Evolutionary conservation across 2,329 filamentous ascomycete genomes (phyloP).

Genomic region (Calonectria naviculata): DNA sequence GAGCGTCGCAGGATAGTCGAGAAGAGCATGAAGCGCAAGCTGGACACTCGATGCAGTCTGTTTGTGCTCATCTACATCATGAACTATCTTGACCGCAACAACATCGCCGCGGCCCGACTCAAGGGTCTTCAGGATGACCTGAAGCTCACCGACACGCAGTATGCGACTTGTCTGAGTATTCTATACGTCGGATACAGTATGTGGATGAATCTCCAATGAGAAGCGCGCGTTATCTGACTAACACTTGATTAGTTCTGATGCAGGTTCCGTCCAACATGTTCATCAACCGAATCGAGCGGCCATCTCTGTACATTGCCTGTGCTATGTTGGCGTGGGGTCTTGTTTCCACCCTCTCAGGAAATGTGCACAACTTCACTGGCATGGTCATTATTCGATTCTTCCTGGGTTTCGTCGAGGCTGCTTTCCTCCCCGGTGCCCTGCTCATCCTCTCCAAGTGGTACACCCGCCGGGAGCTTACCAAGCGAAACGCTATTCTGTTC

Average conservation of each 20-base stretch:
- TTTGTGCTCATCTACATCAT: constrained; percentile 80
- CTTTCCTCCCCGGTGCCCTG: constrained; percentile 72
- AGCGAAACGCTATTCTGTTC: constrained; percentile 67
- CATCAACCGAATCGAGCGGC: constrained; percentile 64
- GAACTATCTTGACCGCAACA: constrained; percentile 78
- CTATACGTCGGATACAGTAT: constrained; percentile 71
- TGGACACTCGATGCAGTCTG: constrained; percentile 75
- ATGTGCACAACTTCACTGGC: constrained; percentile 61
- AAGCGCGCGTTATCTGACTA: too few species aligned
- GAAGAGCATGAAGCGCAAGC: constrained; percentile 74
- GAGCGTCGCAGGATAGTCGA: constrained; percentile 69
- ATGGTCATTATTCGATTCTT: constrained; percentile 69
- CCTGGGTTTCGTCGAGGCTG: constrained; percentile 71
- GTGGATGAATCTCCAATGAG: too few species aligned
- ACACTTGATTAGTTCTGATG: constrained; percentile 61
- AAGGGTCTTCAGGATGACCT: constrained; percentile 73
- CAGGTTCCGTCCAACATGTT: constrained; percentile 70
- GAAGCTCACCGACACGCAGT: constrained; percentile 65
- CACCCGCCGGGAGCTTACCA: constrained; percentile 67
- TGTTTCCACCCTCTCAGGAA: constrained; percentile 67
- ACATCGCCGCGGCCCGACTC: constrained; percentile 74
- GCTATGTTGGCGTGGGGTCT: constrained; percentile 71
- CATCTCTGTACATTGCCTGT: constrained; percentile 61
- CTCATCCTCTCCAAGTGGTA: constrained; percentile 76
- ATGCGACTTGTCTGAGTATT: constrained; percentile 72